These are phyloP conservation scores for Eimeria maxima DNA, from an alignment of 169 alveolate species.

Conservation along the genomic window DNA sequence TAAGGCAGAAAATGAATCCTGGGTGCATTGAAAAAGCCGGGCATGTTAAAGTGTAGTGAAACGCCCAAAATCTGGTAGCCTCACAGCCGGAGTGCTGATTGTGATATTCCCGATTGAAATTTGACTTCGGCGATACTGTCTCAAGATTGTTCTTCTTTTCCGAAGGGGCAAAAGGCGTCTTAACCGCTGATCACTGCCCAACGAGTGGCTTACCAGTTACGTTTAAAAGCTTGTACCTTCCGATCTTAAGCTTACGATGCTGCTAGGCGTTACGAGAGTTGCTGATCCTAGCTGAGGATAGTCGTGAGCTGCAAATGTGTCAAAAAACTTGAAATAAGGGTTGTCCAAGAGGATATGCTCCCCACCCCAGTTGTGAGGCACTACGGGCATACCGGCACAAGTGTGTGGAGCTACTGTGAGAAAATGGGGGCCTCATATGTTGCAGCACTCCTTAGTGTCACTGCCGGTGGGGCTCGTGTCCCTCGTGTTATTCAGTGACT, in stretches of 20 bases:
- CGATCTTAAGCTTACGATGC: background rate
- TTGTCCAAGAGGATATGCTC: background rate
- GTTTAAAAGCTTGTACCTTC: background rate
- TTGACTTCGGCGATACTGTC: background rate
- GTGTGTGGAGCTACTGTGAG: background rate
- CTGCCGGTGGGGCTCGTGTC: background rate
- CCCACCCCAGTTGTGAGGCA: too few relatives aligned
- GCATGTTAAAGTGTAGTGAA: background rate
- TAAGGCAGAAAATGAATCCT: background rate
- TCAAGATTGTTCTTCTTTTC: background rate
- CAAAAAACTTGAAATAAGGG: background rate
- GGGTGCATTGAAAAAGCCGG: background rate
- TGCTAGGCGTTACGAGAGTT: background rate
- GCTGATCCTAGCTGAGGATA: background rate
- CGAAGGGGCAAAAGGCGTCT: background rate
- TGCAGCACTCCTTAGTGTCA: background rate
- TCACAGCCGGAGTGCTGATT: background rate
- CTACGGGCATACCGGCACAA: background rate
- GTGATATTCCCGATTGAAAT: background rate
- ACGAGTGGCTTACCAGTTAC: background rate
- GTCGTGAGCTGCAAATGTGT: background rate
- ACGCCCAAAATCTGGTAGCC: background rate
- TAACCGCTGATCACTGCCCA: background rate
- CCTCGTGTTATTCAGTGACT: background rate
- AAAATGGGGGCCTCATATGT: background rate